Evolutionary conservation across 2,329 filamentous ascomycete species (phyloP).

Genomic region (Beauveria sp.): DNA sequence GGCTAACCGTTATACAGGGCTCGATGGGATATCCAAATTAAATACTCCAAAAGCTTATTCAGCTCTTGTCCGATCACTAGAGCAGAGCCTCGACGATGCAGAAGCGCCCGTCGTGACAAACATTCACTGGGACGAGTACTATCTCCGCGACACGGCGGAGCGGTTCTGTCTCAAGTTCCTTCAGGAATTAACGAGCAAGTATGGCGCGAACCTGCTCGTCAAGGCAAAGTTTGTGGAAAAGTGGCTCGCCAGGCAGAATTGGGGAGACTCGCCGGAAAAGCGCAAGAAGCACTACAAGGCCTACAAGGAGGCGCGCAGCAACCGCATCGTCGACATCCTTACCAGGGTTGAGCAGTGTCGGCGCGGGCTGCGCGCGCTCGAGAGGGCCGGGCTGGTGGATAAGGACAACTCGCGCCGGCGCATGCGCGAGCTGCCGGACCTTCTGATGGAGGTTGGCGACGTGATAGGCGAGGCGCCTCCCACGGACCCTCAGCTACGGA

Average conservation of each 20-base stretch:
- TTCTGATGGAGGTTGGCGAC: slow-evolving; percentile 27
- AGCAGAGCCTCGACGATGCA: slow-evolving; percentile 44
- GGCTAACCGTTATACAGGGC: slow-evolving; percentile 21
- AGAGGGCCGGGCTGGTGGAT: slow-evolving; percentile 40
- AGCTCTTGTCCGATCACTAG: slow-evolving; percentile 53
- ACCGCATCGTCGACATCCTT: slow-evolving; percentile 45
- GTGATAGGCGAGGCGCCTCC: slow-evolving; percentile 18
- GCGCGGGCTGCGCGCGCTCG: slow-evolving; percentile 44
- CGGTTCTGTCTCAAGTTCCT: slow-evolving; percentile 53
- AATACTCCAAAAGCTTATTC: slow-evolving; percentile 44
- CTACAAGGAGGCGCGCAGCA: slow-evolving; percentile 43
- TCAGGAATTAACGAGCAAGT: slow-evolving; percentile 50
- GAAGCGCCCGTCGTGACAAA: slow-evolving; percentile 46
- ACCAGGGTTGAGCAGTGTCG: slow-evolving; percentile 39
- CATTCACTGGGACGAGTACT: slow-evolving; percentile 54
- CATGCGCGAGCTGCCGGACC: slow-evolving; percentile 24
- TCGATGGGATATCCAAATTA: slow-evolving; percentile 36
- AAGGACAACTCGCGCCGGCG: slow-evolving; percentile 24
- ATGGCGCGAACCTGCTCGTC: slow-evolving; percentile 49
- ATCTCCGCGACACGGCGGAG: slow-evolving; percentile 54
- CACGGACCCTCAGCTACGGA: slow-evolving; percentile 22
- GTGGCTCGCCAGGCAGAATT: slow-evolving; percentile 68
- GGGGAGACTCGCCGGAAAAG: slow-evolving; percentile 50
- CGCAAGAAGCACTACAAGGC: slow-evolving; percentile 45
- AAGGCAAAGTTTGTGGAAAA: slow-evolving; percentile 60